Evolutionary conservation across 139 green algal genomes (phyloP).

Genomic region (Chlamydomonas sphaeroides): DNA sequence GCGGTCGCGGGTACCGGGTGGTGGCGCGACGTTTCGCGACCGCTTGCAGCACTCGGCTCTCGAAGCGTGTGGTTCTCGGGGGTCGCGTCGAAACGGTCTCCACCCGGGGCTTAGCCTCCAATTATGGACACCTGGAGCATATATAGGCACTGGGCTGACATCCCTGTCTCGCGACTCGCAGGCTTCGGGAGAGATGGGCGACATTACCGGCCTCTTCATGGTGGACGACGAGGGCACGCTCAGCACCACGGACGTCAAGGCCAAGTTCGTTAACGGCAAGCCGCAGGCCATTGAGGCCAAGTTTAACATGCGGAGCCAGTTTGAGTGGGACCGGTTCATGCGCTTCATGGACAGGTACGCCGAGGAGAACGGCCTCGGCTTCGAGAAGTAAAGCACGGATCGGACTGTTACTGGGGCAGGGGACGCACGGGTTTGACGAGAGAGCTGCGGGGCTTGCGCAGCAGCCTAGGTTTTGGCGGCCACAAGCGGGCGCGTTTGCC

Average conservation of each 20-base stretch:
- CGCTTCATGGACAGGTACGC: slow-evolving; percentile 99
- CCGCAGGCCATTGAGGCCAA: slow-evolving; percentile 83
- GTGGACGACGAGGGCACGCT: slow-evolving; percentile 93
- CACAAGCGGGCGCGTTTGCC: too few species aligned
- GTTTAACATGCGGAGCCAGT: slow-evolving; percentile 76
- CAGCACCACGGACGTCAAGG: slow-evolving; percentile 94
- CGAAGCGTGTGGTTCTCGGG: too few species aligned
- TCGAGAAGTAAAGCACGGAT: slow-evolving; percentile 40
- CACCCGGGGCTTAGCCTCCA: neutral
- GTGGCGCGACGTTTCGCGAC: too few species aligned
- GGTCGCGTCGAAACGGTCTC: too few species aligned
- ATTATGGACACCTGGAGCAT: too few species aligned
- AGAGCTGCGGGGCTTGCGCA: too few species aligned
- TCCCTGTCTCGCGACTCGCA: neutral
- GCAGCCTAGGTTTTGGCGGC: too few species aligned
- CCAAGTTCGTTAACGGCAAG: slow-evolving; percentile 99
- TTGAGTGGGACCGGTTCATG: slow-evolving; percentile 97
- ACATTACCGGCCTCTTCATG: slow-evolving; percentile 98
- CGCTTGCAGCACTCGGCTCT: neutral
- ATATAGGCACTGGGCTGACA: too few species aligned
- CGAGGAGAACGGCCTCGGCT: slow-evolving; percentile 34
- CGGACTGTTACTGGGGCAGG: too few species aligned
- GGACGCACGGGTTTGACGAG: too few species aligned
- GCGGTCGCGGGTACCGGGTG: too few species aligned
- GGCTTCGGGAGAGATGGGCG: slow-evolving; percentile 65